Evolutionary conservation across 805 yeast genomes (phyloP).

Genomic region (Zygosaccharomyces rouxii): DNA sequence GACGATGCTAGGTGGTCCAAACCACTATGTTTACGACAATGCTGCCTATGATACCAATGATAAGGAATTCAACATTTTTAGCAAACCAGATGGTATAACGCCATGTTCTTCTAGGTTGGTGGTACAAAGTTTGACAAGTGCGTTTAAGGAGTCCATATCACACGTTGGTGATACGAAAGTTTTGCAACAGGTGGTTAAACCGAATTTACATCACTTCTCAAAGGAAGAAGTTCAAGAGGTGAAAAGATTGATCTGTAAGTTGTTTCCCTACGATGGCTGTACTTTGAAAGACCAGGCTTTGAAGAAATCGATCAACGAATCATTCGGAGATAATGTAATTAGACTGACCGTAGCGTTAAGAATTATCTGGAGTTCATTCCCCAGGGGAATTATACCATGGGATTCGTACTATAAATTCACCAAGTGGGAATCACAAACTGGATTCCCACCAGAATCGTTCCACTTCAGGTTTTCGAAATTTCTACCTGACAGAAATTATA

Average conservation of each 20-base stretch:
- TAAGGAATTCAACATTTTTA: constrained; percentile 18
- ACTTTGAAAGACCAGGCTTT: constrained; percentile 34
- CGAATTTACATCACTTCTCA: constrained; percentile 35
- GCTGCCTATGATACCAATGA: constrained; percentile 23
- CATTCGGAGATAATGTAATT: constrained; percentile 22
- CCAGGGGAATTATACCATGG: constrained; percentile 38
- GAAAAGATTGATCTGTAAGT: constrained; percentile 25
- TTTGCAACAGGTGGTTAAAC: constrained; percentile 35
- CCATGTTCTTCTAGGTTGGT: constrained; percentile 36
- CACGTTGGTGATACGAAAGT: constrained; percentile 21
- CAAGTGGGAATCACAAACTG: constrained; percentile 22
- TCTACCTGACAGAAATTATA: constrained; percentile 36
- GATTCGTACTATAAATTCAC: constrained; percentile 31
- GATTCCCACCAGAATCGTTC: constrained; percentile 31
- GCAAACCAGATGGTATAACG: constrained; percentile 23
- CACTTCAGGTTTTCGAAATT: constrained; percentile 35
- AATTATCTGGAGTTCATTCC: constrained; percentile 35
- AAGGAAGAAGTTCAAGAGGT: constrained; percentile 30
- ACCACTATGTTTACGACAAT: constrained; percentile 33
- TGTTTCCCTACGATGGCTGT: constrained; percentile 39
- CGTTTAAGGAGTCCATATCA: constrained; percentile 24
- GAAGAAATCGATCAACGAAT: constrained; percentile 20
- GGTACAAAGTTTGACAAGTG: constrained; percentile 33
- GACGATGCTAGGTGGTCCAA: constrained; percentile 17
- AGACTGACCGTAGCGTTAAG: constrained; percentile 31